A percentile compares a stretch with the other conserved stretches of the same genome.
Evolutionary conservation across 78 protist species (phyloP).

Genomic region (Dictyostelium citrinum): DNA sequence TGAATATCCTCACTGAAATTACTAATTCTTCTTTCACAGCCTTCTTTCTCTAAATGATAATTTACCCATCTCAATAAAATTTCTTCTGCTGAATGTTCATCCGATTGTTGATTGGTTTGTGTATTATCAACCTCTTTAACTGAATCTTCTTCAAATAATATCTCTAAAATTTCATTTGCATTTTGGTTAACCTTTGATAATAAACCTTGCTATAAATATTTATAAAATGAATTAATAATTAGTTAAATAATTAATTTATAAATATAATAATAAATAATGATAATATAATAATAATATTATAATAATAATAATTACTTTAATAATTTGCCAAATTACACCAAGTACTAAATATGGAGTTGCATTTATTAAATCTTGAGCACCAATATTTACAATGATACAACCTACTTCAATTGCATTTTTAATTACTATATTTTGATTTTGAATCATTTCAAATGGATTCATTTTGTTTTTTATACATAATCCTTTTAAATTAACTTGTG

Average conservation of each 20-base stretch:
- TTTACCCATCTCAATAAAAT: constrained; percentile 78
- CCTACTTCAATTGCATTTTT: constrained; percentile 70
- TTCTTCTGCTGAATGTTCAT: constrained; percentile 75
- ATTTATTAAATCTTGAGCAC: constrained; percentile 61
- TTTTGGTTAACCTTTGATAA: constrained; percentile 61
- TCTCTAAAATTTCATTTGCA: constrained; percentile 55
- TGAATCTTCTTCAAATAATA: constrained; percentile 24
- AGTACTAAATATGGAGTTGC: constrained; percentile 47
- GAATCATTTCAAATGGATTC: constrained; percentile 68
- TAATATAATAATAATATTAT: background rate
- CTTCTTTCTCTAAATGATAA: constrained; percentile 57
- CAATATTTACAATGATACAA: constrained; percentile 71
- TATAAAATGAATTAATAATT: background rate
- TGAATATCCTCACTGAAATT: constrained; percentile 69
- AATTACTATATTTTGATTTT: constrained; percentile 68
- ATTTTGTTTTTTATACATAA: constrained; percentile 38
- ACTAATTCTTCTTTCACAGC: constrained; percentile 14
- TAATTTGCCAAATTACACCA: constrained; percentile 75
- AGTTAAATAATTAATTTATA: background rate
- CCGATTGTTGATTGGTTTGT: background rate
- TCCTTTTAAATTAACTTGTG: constrained; percentile 47
- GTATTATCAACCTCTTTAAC: constrained; percentile 5
- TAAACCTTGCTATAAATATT: constrained; percentile 11
- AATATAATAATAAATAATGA: background rate
- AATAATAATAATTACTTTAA: constrained; percentile 15